phyloP scores from a whole-genome alignment of 1,284 basidiomycete species.

The Irpex rosettiformis region DNA sequence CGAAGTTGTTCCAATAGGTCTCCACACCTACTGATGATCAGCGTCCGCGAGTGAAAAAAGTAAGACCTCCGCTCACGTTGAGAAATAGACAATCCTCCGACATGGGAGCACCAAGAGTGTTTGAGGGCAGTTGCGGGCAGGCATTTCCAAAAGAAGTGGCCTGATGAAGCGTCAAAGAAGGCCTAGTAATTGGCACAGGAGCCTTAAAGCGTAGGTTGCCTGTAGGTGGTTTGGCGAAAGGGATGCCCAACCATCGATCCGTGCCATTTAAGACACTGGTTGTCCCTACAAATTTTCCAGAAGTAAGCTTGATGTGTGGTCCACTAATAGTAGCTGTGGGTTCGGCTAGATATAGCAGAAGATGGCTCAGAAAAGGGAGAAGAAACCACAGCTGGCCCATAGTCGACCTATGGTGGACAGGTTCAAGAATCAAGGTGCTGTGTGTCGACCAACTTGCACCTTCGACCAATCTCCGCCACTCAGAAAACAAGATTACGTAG shows the following conservation, averaged over 20 bases:
- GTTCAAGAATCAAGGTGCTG: too few species aligned
- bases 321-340: neutral
- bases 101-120: slow-evolving; percentile 42
- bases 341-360: too few species aligned
- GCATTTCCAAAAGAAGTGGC: slow-evolving; percentile 53
- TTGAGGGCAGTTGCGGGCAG: slow-evolving; percentile 46
- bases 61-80: slow-evolving; percentile 35
- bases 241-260: slow-evolving; percentile 61
- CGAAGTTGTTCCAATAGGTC: slow-evolving; percentile 34
- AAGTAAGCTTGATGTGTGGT: neutral
- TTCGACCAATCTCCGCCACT: too few species aligned
- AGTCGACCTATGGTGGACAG: too few species aligned
- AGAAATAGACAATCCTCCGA: slow-evolving; percentile 55
- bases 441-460: too few species aligned
- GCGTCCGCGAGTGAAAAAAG: neutral
- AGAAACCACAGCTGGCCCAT: too few species aligned
- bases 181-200: slow-evolving; percentile 46
- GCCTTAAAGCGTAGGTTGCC: slow-evolving; percentile 55
- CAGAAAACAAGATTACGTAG: too few species aligned
- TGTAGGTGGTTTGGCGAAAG: slow-evolving; percentile 59
- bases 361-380: too few species aligned
- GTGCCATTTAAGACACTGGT: slow-evolving; percentile 33
- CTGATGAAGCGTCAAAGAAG: slow-evolving; percentile 32
- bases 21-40: slow-evolving; percentile 34
- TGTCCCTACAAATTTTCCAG: neutral